Evolutionary conservation across 1,284 basidiomycete species (phyloP), one percentile per base, ranked within the genome.

Genomic region (Coriolopsis trogii): DNA sequence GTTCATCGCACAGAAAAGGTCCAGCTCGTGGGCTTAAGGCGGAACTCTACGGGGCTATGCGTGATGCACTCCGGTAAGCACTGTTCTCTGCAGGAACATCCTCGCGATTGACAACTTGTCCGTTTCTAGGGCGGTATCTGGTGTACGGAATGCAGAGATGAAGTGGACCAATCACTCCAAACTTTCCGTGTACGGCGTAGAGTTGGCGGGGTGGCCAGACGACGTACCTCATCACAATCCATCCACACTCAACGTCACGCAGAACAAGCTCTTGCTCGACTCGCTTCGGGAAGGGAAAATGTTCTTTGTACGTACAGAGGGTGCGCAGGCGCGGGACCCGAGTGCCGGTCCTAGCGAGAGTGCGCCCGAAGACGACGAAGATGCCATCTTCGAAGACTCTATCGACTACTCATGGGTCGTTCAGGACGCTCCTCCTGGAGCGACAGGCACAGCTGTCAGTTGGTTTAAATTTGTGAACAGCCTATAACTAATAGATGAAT

Each of bases 111-210:
- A 49, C 20, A 6, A 9, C 13, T 13, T 41, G 9, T 15, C 34
- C 26, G 20, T n/a, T 28, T 52, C 38, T 58, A 85, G 82, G 62
- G 63, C 72, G 12, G 73, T 72, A 9, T 82, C 81, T 54, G 83
- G 84, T 9, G 66, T 80, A 13, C 79, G 80, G 3, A 81, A 74
- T 51, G 84, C 85, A 20, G 85, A 87, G 59, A 87, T 87, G 85
- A 85, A 82, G 66, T 87, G 85, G 85, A 80, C 80, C 4, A 84
- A 84, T 60, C 84, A 79, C 48, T 76, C 80, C 23, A 74, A 78
- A 42, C 65, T 87, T 26, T 56, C 58, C 21, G 63, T 68, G 4
- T 86, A 84, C 58, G 80, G 80, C n/a, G 79, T 86, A 24, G 75
- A 71, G 38, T 64, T 87, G 31, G 69, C 79, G 13, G 85, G 85